Base-by-base conservation (phyloP, 2,329 filamentous ascomycete genomes). In the Ilyonectria mors-panacis region DNA sequence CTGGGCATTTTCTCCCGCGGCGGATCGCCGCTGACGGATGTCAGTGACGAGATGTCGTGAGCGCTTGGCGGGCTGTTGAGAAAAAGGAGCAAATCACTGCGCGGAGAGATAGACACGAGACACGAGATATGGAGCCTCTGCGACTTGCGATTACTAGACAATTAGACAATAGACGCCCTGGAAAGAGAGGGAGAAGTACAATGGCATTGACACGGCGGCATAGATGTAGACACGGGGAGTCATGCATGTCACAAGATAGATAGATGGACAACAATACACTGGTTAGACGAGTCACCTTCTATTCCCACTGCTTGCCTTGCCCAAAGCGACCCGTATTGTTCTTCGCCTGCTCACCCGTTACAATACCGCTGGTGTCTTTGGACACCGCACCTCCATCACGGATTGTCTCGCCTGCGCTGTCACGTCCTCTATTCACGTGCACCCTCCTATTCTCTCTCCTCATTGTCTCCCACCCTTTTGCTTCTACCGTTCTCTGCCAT, bases 1-100 rank as follows among this genome's bases (percentile, higher is more conserved):
- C 89, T 91, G 87, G 90, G 88, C 7, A 81, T 92, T 2, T 93
- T 88, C 73, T 80, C 77, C 7, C 73, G 77, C 69, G 80, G 70
- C 59, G 82, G 76, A 6, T 75, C 75, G 42, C 70, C 71, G 19
- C 48, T 26, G 60, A 64, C 50, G 17, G 61, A 53, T 45, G 63
- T 51, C 19, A 63, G 61, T 56, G 70, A 68, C 47, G 64, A 55
- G 50, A 48, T 48, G 44, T 64, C 37, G 62, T 61, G 35, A 39
- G 37, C 15, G 56, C 15, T n/a, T 47, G 66, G 44, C 17, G 37
- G 58, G 59, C 9, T 47, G 44, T 55, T 55, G 51, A 9, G 26
- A 17, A 7, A 7, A 51, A 51, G 35, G 35, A 26, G 21, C 28
- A 44, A 54, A 48, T 28, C 44, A 59, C 37, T 21, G 30, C 48